Conservation (phyloP, 257 asterid genomes). For the Parsonsia alboflavescens region DNA sequence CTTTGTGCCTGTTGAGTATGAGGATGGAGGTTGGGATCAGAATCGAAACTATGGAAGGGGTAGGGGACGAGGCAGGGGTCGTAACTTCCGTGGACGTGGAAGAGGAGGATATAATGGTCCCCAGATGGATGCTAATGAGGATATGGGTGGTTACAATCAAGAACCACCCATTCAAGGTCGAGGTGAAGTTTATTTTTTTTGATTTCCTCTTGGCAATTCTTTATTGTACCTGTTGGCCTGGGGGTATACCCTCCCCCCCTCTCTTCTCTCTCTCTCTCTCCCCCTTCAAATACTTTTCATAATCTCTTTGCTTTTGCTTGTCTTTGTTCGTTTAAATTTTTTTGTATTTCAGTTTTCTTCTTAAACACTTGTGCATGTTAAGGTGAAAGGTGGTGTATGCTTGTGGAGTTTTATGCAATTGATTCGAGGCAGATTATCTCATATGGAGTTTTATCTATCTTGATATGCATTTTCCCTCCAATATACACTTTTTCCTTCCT, state of each 20-base stretch:
- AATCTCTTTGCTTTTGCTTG: not conserved
- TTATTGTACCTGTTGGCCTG: not conserved
- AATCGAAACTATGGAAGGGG: constrained; percentile 62
- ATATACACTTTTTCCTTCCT: too few species aligned
- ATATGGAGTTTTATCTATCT: too few species aligned
- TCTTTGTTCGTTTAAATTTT: not conserved
- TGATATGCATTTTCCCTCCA: too few species aligned
- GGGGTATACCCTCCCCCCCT: too few species aligned
- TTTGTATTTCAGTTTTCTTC: not conserved
- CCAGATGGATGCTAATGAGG: constrained; percentile 47
- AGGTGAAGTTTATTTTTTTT: constrained; percentile 14
- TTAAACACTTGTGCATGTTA: too few species aligned
- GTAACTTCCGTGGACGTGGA: constrained; percentile 71
- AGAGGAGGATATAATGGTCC: constrained; percentile 72
- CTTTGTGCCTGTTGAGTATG: constrained; percentile 46
- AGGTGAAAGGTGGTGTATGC: too few species aligned
- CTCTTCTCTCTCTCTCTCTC: too few species aligned
- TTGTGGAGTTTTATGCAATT: too few species aligned
- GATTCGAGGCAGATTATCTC: too few species aligned
- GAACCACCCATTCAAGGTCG: constrained; percentile 53
- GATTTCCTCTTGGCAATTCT: not conserved
- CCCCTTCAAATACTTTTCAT: not conserved
- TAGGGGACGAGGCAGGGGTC: constrained; percentile 80
- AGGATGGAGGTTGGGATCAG: constrained; percentile 76
- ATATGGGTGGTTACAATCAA: constrained; percentile 57